phyloP scores from a whole-genome alignment of 495 filamentous ascomycete species.

The Hyaloscypha finlandica region DNA sequence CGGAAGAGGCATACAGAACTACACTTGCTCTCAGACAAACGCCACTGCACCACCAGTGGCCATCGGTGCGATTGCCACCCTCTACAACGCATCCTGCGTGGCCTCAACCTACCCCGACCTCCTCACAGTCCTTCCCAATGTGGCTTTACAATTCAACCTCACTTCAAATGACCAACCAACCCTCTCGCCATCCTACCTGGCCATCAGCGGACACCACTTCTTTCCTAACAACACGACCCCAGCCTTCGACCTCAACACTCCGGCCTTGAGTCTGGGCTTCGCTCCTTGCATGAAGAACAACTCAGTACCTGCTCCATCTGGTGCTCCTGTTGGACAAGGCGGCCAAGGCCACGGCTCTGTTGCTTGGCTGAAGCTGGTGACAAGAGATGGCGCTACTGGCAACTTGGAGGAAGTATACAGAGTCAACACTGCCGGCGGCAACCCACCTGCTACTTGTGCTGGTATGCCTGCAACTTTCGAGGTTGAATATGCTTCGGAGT shows the following conservation, averaged over 20 bases:
- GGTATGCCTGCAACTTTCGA: conserved; percentile 62
- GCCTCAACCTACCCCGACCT: conserved; percentile 66
- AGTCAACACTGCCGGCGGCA: conserved; percentile 83
- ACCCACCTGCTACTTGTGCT: conserved; percentile 72
- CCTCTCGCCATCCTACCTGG: conserved; percentile 55
- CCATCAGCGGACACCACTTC: conserved; percentile 74
- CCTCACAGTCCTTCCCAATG: conserved; percentile 52
- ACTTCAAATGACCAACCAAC: conserved; percentile 29
- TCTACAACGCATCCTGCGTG: conserved; percentile 86
- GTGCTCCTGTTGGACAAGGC: conserved; percentile 51
- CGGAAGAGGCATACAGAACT: conserved; percentile 90
- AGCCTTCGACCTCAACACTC: conserved; percentile 72
- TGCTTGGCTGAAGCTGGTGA: conserved; percentile 65
- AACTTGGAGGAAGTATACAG: conserved; percentile 76
- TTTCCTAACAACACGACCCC: conserved; percentile 71
- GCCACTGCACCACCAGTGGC: conserved; percentile 58
- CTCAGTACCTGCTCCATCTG: conserved; percentile 56
- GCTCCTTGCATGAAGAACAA: conserved; percentile 60
- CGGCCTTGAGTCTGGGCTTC: conserved; percentile 56
- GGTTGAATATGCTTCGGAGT: conserved; percentile 83
- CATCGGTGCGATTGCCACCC: conserved; percentile 76
- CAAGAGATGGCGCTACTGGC: conserved; percentile 55
- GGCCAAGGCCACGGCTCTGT: conserved; percentile 64
- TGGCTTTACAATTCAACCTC: conserved; percentile 58
- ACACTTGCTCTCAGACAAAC: conserved; percentile 71